phyloP scores from a whole-genome alignment of 257 asterid species.

The Solanum paucissectum region DNA sequence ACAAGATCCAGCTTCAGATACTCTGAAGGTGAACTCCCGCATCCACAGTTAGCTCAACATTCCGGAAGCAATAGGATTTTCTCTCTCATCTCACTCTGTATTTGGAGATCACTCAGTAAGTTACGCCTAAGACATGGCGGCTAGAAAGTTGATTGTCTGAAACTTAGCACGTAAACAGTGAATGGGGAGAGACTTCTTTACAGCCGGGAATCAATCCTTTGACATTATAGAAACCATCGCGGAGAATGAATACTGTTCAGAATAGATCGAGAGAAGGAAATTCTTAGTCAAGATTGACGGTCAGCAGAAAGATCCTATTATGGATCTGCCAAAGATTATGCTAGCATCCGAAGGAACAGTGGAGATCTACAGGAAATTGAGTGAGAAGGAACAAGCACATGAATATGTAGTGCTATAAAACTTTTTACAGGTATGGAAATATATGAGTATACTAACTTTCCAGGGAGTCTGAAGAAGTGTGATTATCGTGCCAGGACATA shows the following conservation, averaged over 20 bases:
- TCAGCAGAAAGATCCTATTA: background rate
- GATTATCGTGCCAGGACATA: background rate
- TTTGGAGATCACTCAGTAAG: background rate
- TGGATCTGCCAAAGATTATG: background rate
- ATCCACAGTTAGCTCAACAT: background rate
- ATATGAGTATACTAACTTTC: background rate
- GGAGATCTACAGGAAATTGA: background rate
- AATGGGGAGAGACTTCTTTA: background rate
- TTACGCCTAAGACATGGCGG: background rate
- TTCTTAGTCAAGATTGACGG: background rate
- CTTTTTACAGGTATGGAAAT: background rate
- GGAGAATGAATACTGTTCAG: background rate
- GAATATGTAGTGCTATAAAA: background rate
- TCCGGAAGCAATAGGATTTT: background rate
- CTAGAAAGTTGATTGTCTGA: background rate
- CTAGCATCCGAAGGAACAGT: background rate
- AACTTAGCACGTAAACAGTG: background rate
- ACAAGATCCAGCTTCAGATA: background rate
- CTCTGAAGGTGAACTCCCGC: background rate
- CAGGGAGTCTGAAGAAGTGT: background rate
- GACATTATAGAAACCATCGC: background rate
- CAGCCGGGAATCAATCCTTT: background rate
- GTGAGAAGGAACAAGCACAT: background rate
- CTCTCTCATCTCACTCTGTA: background rate
- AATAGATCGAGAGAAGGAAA: background rate